Evolutionary conservation across 441 rosid genomes (phyloP).

Genomic region (Geranium incanum): DNA sequence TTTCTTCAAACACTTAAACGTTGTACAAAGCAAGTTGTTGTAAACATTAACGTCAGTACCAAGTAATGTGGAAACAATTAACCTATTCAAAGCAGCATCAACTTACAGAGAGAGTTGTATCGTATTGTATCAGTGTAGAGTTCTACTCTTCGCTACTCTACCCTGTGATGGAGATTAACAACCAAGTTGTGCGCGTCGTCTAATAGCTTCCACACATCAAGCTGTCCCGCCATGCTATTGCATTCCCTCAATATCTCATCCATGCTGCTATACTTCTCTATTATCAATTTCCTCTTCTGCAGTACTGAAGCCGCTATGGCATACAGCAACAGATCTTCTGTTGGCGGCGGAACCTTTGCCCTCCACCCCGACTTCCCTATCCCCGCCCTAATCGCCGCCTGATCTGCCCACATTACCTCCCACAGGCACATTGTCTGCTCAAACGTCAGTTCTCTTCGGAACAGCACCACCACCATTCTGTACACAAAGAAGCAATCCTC

Average conservation of each 20-base stretch:
- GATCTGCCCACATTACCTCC: conserved; percentile 99
- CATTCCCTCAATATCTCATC: conserved; percentile 93
- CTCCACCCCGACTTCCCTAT: conserved; percentile 81
- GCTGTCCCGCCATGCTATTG: conserved; percentile 89
- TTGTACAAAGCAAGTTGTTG: no score
- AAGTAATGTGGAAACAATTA: no score
- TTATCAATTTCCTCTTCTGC: conserved; percentile 79
- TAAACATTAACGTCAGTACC: no score
- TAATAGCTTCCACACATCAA: conserved; percentile 89
- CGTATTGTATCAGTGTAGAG: no score
- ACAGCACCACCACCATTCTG: conserved; percentile 84
- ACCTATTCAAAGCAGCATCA: no score
- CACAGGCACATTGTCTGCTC: conserved; percentile 79
- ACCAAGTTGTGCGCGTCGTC: conserved; percentile 85
- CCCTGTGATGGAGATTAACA: conserved; percentile 70
- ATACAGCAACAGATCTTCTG: conserved; percentile 74
- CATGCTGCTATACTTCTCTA: conserved; percentile 81
- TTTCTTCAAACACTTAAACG: no score
- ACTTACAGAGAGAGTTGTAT: no score
- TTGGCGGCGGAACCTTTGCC: conserved; percentile 76
- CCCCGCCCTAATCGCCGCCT: conserved; percentile 80
- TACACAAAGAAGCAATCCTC: conserved; percentile 67
- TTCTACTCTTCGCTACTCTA: conserved; percentile 22
- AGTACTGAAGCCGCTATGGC: conserved; percentile 85
- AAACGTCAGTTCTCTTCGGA: conserved; percentile 78